phyloP scores from a whole-genome alignment of 805 yeast genomes.

The Priceomyces castillae region DNA sequence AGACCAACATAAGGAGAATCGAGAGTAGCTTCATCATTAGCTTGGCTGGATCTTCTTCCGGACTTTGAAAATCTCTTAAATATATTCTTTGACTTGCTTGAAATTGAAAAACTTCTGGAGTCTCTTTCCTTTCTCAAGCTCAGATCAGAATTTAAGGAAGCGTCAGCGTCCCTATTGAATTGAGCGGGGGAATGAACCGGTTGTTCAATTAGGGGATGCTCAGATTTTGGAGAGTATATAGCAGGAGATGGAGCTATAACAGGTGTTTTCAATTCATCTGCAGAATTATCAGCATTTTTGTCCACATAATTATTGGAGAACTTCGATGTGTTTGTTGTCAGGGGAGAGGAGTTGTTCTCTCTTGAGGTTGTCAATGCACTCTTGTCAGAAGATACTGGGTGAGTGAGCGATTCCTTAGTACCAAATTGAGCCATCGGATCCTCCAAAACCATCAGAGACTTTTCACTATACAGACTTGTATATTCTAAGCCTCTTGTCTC shows the following conservation, averaged over 20 bases:
- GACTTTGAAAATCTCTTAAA: slow-evolving; percentile 35
- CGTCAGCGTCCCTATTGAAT: background rate
- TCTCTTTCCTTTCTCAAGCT: slow-evolving; percentile 15
- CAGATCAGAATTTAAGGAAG: background rate
- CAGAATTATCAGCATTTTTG: background rate
- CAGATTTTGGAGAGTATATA: background rate
- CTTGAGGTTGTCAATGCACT: slow-evolving; percentile 10
- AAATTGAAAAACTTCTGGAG: slow-evolving; percentile 24
- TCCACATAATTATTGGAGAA: background rate
- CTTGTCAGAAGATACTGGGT: slow-evolving; percentile 11
- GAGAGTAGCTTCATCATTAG: slow-evolving; percentile 9
- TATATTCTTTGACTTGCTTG: slow-evolving; percentile 28
- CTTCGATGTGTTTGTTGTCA: slow-evolving; percentile 16
- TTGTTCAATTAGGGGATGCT: background rate
- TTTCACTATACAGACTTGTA: slow-evolving; percentile 1
- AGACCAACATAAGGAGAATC: slow-evolving; percentile 8
- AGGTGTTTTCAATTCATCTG: background rate
- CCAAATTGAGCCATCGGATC: slow-evolving; percentile 8
- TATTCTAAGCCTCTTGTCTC: background rate
- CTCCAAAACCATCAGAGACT: slow-evolving; percentile 1
- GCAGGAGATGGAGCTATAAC: background rate
- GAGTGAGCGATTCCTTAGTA: slow-evolving; percentile 1
- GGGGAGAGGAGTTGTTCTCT: slow-evolving; percentile 15
- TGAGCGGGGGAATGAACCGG: background rate
- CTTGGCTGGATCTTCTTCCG: slow-evolving; percentile 17